phyloP scores from a whole-genome alignment of 2,329 filamentous ascomycete species.

The Coleophoma crateriformis region DNA sequence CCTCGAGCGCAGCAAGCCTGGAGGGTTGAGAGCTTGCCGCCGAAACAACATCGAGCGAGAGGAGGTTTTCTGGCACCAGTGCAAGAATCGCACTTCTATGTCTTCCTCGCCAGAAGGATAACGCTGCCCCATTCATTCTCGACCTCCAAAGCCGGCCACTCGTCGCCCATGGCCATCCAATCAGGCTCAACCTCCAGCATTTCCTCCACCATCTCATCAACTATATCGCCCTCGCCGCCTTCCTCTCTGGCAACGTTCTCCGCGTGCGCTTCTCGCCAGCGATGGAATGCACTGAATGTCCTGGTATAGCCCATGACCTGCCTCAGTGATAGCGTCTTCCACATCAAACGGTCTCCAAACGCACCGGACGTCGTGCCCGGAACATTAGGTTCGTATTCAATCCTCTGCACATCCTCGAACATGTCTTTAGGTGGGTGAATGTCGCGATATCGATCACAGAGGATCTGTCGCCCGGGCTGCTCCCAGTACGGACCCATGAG shows the following conservation, averaged over 20 bases:
- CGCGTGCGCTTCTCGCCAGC: constrained; percentile 52
- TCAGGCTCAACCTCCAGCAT: constrained; percentile 47
- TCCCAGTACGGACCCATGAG: constrained; percentile 56
- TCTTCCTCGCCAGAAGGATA: constrained; percentile 49
- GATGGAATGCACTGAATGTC: constrained; percentile 55
- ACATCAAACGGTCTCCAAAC: constrained; percentile 42
- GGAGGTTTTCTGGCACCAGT: too few species aligned
- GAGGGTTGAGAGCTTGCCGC: too few species aligned
- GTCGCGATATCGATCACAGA: constrained; percentile 44
- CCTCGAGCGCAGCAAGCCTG: too few species aligned
- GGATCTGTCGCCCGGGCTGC: constrained; percentile 49
- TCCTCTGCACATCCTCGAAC: constrained; percentile 46
- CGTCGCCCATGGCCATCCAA: constrained; percentile 41
- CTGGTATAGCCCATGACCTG: constrained; percentile 55
- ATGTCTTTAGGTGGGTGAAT: constrained; percentile 44
- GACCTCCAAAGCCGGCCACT: constrained; percentile 48
- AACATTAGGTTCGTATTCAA: constrained; percentile 51
- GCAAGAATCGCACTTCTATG: too few species aligned
- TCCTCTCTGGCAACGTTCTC: constrained; percentile 40
- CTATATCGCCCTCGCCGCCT: constrained; percentile 53
- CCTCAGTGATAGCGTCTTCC: constrained; percentile 46
- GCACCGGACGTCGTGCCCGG: constrained; percentile 30
- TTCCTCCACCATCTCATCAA: constrained; percentile 57
- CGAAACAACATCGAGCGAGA: too few species aligned
- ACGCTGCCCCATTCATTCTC: constrained; percentile 57